Conservation (phyloP, 306 rosid genomes). For the Luffa aegyptiaca region DNA sequence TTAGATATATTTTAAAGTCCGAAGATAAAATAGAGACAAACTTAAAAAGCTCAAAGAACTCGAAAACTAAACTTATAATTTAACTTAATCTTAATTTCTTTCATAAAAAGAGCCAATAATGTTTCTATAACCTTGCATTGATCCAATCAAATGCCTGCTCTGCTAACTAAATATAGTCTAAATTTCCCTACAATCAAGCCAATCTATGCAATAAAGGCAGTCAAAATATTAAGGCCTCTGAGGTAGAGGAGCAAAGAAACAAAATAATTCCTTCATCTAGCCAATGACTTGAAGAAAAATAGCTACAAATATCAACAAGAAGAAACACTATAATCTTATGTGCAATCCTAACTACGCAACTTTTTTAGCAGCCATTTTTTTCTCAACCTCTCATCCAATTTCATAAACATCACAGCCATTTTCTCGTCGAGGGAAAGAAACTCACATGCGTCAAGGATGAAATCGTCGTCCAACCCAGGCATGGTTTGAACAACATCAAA, state of each 20-base stretch:
- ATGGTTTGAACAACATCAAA: conserved; percentile 37
- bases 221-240: too few relatives aligned
- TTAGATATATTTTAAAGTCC: too few relatives aligned
- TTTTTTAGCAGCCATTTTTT: conserved; percentile 44
- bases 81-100: too few relatives aligned
- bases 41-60: too few relatives aligned
- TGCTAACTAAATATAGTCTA: too few relatives aligned
- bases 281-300: conserved; percentile 3
- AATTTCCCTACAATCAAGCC: too few relatives aligned
- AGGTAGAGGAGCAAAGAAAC: background rate
- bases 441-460: conserved; percentile 46
- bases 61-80: too few relatives aligned
- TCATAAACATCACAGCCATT: conserved; percentile 43
- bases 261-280: background rate
- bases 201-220: too few relatives aligned
- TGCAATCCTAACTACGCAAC: conserved; percentile 23
- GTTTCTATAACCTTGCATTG: too few relatives aligned
- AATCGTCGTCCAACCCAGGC: conserved; percentile 46
- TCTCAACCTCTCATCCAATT: conserved; percentile 35
- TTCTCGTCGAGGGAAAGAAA: conserved; percentile 38
- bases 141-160: too few relatives aligned
- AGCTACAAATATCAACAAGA: background rate
- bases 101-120: too few relatives aligned
- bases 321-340: background rate
- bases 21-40: too few relatives aligned